Evolutionary conservation across 805 yeast species (phyloP).

Genomic region (Candida pini): DNA sequence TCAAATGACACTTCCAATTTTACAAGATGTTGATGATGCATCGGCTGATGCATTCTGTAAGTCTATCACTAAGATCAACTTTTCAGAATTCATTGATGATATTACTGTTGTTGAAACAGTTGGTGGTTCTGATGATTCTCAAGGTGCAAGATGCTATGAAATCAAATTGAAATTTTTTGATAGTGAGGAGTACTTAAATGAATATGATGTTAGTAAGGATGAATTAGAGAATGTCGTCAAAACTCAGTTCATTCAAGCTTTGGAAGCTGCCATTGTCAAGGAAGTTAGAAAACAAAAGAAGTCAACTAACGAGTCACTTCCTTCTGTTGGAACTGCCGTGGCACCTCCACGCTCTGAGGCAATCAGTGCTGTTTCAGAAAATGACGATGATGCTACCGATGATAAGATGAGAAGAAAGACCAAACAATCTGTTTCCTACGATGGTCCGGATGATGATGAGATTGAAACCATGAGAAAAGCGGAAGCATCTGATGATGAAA

Average conservation of each 20-base stretch:
- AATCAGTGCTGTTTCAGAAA: slow-evolving; percentile 24
- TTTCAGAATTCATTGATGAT: slow-evolving; percentile 84
- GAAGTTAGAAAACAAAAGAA: slow-evolving; percentile 80
- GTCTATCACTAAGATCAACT: slow-evolving; percentile 74
- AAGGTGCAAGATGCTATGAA: slow-evolving; percentile 61
- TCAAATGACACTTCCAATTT: slow-evolving; percentile 90
- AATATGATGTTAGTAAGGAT: slow-evolving; percentile 80
- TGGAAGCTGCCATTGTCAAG: slow-evolving; percentile 70
- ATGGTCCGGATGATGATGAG: slow-evolving; percentile 94
- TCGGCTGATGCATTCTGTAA: slow-evolving; percentile 92
- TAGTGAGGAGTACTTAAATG: slow-evolving; percentile 69
- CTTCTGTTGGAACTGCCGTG: slow-evolving; percentile 67
- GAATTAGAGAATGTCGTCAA: slow-evolving; percentile 69
- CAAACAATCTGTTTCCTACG: slow-evolving; percentile 88
- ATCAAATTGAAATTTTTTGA: slow-evolving; percentile 74
- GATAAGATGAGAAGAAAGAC: slow-evolving; percentile 55
- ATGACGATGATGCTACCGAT: slow-evolving; percentile 55
- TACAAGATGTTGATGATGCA: slow-evolving; percentile 72
- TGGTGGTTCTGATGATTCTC: slow-evolving; percentile 44
- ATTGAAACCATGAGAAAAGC: slow-evolving; percentile 83
- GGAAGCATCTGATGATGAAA: slow-evolving; percentile 72
- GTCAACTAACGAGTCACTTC: slow-evolving; percentile 41
- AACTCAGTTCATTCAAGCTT: slow-evolving; percentile 55
- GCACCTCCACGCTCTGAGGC: slow-evolving; percentile 47
- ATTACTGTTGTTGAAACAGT: slow-evolving; percentile 87